Percentiles rank a stretch among this genome's conserved stretches.
phyloP scores from a whole-genome alignment of 495 filamentous ascomycete genomes.

The Echria macrotheca region DNA sequence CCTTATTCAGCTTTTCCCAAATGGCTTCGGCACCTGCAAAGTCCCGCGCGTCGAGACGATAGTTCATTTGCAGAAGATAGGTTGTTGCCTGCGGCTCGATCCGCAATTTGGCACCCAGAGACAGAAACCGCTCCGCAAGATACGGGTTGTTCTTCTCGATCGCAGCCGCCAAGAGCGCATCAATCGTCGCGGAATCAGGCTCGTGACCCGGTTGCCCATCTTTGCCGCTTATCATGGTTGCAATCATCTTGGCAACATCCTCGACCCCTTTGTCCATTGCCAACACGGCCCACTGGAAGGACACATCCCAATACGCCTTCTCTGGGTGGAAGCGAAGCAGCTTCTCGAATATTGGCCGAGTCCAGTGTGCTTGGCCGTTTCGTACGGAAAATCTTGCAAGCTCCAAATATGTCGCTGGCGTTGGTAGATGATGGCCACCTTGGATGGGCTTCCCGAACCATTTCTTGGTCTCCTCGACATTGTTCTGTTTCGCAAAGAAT shows the following conservation, averaged over 20 bases:
- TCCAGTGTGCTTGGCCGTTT: slow-evolving; percentile 58
- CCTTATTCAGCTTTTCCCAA: slow-evolving; percentile 52
- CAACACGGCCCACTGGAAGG: slow-evolving; percentile 71
- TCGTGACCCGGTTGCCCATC: slow-evolving; percentile 36
- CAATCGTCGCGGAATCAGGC: slow-evolving; percentile 67
- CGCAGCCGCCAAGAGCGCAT: slow-evolving; percentile 67
- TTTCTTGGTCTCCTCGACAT: slow-evolving; percentile 48
- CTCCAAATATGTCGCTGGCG: slow-evolving; percentile 40
- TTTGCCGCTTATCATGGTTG: slow-evolving; percentile 44
- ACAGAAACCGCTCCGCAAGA: slow-evolving; percentile 65
- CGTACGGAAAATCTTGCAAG: slow-evolving; percentile 46
- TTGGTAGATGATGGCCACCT: slow-evolving; percentile 33
- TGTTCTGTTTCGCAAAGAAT: slow-evolving; percentile 46
- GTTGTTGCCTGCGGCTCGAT: slow-evolving; percentile 62
- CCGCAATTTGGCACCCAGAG: slow-evolving; percentile 54
- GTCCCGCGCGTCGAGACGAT: slow-evolving; percentile 64
- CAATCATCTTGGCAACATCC: slow-evolving; percentile 63
- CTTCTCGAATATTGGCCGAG: slow-evolving; percentile 54
- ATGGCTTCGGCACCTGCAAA: slow-evolving; percentile 58
- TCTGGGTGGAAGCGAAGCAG: slow-evolving; percentile 43
- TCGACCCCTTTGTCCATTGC: slow-evolving; percentile 61
- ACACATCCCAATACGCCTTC: slow-evolving; percentile 59
- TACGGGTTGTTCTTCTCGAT: slow-evolving; percentile 64
- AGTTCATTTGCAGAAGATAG: slow-evolving; percentile 67
- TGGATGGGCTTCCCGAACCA: slow-evolving; percentile 62